Conservation (phyloP, 331 rosid species). For the Erythrophleum ivorense region DNA sequence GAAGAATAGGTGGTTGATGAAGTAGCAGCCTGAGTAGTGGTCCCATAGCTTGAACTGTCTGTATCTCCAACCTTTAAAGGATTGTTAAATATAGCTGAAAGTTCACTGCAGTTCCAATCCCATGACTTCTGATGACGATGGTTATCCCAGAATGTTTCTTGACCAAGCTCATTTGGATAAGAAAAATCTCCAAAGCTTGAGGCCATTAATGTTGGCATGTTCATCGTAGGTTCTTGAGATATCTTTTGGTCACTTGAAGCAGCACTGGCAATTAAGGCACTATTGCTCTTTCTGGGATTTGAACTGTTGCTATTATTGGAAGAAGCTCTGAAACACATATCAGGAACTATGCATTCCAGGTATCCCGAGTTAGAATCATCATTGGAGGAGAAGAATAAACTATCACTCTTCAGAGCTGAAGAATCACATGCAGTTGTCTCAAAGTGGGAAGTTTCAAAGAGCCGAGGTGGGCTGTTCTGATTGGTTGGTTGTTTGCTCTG, state of each 20-base stretch:
- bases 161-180: slow-evolving; percentile 46
- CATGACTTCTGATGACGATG: slow-evolving; percentile 33
- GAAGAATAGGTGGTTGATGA: slow-evolving; percentile 60
- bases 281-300: slow-evolving; percentile 43
- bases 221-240: slow-evolving; percentile 29
- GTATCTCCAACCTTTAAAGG: slow-evolving; percentile 52
- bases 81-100: slow-evolving; percentile 56
- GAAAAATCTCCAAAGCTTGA: slow-evolving; percentile 42
- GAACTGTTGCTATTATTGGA: slow-evolving; percentile 26
- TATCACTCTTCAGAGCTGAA: slow-evolving; percentile 43
- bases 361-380: slow-evolving; percentile 78
- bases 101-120: slow-evolving; percentile 59
- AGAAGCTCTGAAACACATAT: slow-evolving; percentile 75
- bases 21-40: slow-evolving; percentile 37
- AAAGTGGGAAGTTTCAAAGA: slow-evolving; percentile 3
- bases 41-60: slow-evolving; percentile 49
- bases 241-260: slow-evolving; percentile 41
- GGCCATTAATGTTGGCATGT: slow-evolving; percentile 23
- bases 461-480: slow-evolving; percentile 46
- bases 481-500: slow-evolving; percentile 46
- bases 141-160: slow-evolving; percentile 33
- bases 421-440: slow-evolving; percentile 37
- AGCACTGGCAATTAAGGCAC: slow-evolving; percentile 11
- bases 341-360: slow-evolving; percentile 96
- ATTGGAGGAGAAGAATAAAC: slow-evolving; percentile 57